Conservation (phyloP, 129 eudicot genomes). For the Artemisia tridentata region DNA sequence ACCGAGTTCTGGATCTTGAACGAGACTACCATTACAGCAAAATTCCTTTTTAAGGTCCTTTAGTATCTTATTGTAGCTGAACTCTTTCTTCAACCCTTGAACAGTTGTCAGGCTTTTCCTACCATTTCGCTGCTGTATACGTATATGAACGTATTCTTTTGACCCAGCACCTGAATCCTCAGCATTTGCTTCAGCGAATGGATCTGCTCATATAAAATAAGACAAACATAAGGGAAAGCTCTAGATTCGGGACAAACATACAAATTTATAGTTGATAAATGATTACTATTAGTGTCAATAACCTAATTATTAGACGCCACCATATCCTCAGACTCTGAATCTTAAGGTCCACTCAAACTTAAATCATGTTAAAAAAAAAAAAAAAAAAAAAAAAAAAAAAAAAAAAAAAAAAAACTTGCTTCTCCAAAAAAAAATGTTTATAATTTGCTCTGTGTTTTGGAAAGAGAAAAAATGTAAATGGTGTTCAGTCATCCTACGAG, state of each 20-base stretch:
- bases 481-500: neutral
- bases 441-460: neutral
- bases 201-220: constrained; percentile 16
- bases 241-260: neutral
- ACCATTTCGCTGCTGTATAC: constrained; percentile 40
- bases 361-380: too few relatives aligned
- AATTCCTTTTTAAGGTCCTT: constrained; percentile 36
- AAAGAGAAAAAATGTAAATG: neutral
- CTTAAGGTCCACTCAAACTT: too few relatives aligned
- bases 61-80: constrained; percentile 36
- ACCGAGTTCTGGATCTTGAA: constrained; percentile 43
- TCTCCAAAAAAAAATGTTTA: neutral
- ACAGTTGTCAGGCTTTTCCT: constrained; percentile 44
- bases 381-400: too few relatives aligned
- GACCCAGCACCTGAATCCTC: constrained; percentile 41
- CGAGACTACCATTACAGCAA: constrained; percentile 44
- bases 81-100: constrained; percentile 37
- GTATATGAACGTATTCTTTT: constrained; percentile 40
- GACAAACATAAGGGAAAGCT: neutral
- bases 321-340: too few relatives aligned
- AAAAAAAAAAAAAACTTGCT: too few relatives aligned
- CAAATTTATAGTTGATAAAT: neutral
- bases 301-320: too few relatives aligned
- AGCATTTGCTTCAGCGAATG: constrained; percentile 41
- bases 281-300: neutral